Percentiles rank a stretch among this genome's conserved stretches.
phyloP scores from a whole-genome alignment of 2,329 filamentous ascomycete species.

The Neophaeococcomyces aloes region DNA sequence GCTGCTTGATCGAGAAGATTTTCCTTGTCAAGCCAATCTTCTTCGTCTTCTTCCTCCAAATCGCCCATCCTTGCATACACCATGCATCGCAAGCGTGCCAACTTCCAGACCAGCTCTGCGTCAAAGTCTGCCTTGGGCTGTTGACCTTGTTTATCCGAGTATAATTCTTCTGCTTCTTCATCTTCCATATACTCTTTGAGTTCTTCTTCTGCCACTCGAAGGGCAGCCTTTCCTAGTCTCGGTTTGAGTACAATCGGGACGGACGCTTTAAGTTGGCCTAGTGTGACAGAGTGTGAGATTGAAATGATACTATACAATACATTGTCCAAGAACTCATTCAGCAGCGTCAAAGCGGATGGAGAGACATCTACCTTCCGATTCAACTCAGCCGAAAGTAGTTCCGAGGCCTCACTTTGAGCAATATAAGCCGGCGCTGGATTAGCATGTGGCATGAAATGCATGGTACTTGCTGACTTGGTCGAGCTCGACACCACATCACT shows the following conservation, averaged over 20 bases:
- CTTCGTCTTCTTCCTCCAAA: constrained; percentile 95
- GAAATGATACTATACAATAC: constrained; percentile 84
- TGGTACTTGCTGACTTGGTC: constrained; percentile 12
- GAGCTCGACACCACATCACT: constrained; percentile 22
- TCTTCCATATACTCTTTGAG: constrained; percentile 77
- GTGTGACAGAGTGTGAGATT: constrained; percentile 63
- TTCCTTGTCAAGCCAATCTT: constrained; percentile 73
- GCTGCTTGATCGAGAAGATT: constrained; percentile 48
- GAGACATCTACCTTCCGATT: constrained; percentile 68
- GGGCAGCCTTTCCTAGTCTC: constrained; percentile 74
- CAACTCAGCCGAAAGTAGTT: constrained; percentile 83
- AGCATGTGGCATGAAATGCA: constrained; percentile 12
- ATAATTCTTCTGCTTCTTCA: constrained; percentile 56
- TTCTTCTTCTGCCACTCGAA: constrained; percentile 74
- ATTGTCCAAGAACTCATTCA: constrained; percentile 91
- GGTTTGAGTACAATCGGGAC: constrained; percentile 80
- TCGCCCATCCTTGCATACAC: constrained; percentile 94
- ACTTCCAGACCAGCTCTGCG: constrained; percentile 86
- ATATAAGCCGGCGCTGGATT: constrained; percentile 79
- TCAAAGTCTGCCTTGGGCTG: constrained; percentile 60
- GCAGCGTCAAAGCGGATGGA: constrained; percentile 58
- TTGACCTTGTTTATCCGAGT: constrained; percentile 43
- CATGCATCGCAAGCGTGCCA: constrained; percentile 88
- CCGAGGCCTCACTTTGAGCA: constrained; percentile 73
- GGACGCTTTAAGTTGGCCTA: constrained; percentile 66